These are phyloP conservation scores for Fraxinus excelsior DNA, from an alignment of 257 asterid genomes.

Conservation along the genomic window DNA sequence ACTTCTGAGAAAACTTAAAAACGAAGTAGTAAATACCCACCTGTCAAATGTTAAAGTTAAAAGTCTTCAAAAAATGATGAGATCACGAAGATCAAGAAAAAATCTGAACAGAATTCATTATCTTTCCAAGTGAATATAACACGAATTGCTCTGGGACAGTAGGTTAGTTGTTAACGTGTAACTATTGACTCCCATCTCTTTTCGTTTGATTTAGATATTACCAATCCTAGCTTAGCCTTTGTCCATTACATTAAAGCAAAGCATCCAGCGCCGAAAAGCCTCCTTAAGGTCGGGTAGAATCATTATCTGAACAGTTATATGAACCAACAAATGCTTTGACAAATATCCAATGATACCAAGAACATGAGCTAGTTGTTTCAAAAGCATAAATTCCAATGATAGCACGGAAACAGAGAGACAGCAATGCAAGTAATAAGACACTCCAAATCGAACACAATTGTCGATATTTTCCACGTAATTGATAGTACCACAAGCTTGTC, in stretches of 20 bases:
- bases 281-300: neutral
- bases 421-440: neutral
- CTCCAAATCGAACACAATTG: neutral
- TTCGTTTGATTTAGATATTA: neutral
- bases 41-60: neutral
- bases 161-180: neutral
- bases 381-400: neutral
- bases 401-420: constrained; percentile 18
- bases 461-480: neutral
- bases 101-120: neutral
- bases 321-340: neutral
- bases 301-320: neutral
- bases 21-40: neutral
- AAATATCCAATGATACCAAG: constrained; percentile 1
- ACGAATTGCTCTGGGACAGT: neutral
- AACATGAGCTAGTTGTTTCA: constrained; percentile 5
- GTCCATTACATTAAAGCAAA: neutral
- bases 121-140: neutral
- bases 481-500: neutral
- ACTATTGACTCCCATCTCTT: neutral
- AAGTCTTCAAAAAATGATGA: neutral
- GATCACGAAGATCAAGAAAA: neutral
- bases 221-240: neutral
- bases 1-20: neutral
- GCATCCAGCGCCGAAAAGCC: neutral